Base-by-base conservation (phyloP, 2,329 filamentous ascomycete species). In the Tolypocladium tundrense region DNA sequence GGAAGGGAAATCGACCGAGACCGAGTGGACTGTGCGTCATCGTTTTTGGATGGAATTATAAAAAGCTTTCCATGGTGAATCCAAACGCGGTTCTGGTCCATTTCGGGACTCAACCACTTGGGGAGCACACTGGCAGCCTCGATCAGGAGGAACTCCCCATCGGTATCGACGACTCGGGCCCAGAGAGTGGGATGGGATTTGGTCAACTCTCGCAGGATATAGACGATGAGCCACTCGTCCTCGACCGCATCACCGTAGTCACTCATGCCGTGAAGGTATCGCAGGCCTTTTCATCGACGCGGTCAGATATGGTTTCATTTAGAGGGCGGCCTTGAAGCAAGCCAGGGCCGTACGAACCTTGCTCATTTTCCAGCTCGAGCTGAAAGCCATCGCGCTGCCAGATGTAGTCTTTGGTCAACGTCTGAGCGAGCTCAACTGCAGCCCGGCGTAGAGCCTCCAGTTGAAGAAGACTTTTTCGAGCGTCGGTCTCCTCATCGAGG, bases 161-260 rank as follows among this genome's bases (percentile, higher is more conserved):
- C 94, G 54, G 86, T 88, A 70, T 99, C 94, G 60, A 83, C 86
- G 4, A 96, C 81, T 54, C 89, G 86, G 53, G 91, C 82, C 92
- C 93, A 99, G 9, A 91, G 77, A 60, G 88, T 79, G 5, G 84
- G 77, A 65, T 89, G 89, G 42, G 81, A 79, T 64, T 80, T 88
- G 64, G 87, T 92, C 64, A 97, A 75, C 72, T 96, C 88, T 51
- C 89, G 85, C 37, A 99, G 78, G 6, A 97, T 76, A 73, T 92
- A 96, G 24, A 97, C 92, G 60, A 97, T 87, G 7, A 97, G 82
- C 95, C 94, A 99, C 75, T 99, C 95, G 66, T 99, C 94, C 67
- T 96, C 93, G 4, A 97, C 86, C 0, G 91, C 94, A 72, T 99
- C 95, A 10, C 93, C 92, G 67, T 91, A 97, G 69, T 93, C 89